Conservation (phyloP, 192 early-diverging fungal genomes). For the Coemansia erecta region DNA sequence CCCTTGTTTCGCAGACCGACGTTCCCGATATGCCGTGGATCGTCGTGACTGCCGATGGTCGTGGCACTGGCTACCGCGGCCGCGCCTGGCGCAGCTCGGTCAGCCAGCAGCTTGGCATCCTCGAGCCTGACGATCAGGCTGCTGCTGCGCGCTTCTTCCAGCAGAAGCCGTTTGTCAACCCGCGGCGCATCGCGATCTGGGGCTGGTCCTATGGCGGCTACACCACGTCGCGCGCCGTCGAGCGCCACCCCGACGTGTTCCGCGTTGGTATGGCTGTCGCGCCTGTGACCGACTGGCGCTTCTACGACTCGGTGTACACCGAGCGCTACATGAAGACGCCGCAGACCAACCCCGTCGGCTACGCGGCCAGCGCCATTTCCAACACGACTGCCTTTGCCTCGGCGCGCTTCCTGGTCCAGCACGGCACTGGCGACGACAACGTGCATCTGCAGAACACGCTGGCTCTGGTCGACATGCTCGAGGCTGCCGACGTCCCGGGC, state of each 20-base stretch:
- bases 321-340: slow-evolving; percentile 97
- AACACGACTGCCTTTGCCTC: slow-evolving; percentile 82
- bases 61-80: slow-evolving; percentile 87
- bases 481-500: slow-evolving; percentile 65
- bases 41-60: slow-evolving; percentile 76
- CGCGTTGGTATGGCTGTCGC: slow-evolving; percentile 88
- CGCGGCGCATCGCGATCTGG: slow-evolving; percentile 83
- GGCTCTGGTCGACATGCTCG: slow-evolving; percentile 70
- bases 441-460: slow-evolving; percentile 94
- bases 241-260: slow-evolving; percentile 81
- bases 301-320: slow-evolving; percentile 90
- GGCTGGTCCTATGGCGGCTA: slow-evolving; percentile 97
- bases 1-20: slow-evolving; percentile 57
- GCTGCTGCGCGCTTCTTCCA: slow-evolving; percentile 73
- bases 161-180: slow-evolving; percentile 73
- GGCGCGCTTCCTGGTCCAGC: slow-evolving; percentile 77
- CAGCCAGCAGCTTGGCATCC: slow-evolving; percentile 71
- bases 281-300: slow-evolving; percentile 91
- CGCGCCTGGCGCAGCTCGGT: slow-evolving; percentile 76
- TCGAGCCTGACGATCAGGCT: slow-evolving; percentile 86
- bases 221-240: slow-evolving; percentile 79
- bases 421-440: slow-evolving; percentile 88
- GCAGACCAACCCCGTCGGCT: slow-evolving; percentile 71
- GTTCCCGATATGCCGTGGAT: slow-evolving; percentile 63
- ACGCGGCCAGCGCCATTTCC: slow-evolving; percentile 69